Base-by-base conservation (phyloP, 352 stramenopile genomes). In the Aphanomyces euteiches region DNA sequence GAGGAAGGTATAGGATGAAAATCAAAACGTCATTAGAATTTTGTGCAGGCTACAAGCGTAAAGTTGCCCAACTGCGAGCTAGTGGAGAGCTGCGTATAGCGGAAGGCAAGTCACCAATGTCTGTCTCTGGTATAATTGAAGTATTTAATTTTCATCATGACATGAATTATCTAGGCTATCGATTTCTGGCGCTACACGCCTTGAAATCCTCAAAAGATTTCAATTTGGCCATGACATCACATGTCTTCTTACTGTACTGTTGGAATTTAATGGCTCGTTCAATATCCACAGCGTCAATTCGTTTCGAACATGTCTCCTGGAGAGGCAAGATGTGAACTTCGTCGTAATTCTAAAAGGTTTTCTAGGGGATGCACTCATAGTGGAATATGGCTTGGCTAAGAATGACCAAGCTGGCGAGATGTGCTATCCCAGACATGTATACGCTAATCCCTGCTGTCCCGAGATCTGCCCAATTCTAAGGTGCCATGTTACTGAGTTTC, bases 11-110 rank as follows among this genome's bases (percentile, higher is more conserved):
- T 61, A 37, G 15, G 39, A 45, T 12, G 17, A 50, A 50, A 50
- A 50, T 12, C 17, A n/a, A n/a, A 50, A 50, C 10, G 43, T n/a
- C 28, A 61, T n/a, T 61, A 61, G 54, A 61, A 17, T 61, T 61
- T 39, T 45, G 54, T 37, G 54, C 54, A 45, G 54, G 54, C 5
- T 61, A 61, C 54, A 61, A 61, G 54, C 54, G 54, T 37, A 61
- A 61, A 40, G 21, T 61, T 41, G 54, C 54, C 6, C 54, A 61
- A 40, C 21, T 41, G 0, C 54, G 54, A n/a, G 39, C 54, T n/a
- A 61, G 7, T 43, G 54, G 54, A 17, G 15, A 61, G n/a, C n/a
- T 61, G 1, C 54, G 15, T 13, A 40, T 61, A n/a, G 43, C 28
- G 7, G 54, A 61, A 37, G 54, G 54, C n/a, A 61, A 61, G 28